A percentile compares a stretch with the other conserved stretches of the same genome.
phyloP scores from a whole-genome alignment of 2,329 filamentous ascomycete species.

The Penicillium crustosum region DNA sequence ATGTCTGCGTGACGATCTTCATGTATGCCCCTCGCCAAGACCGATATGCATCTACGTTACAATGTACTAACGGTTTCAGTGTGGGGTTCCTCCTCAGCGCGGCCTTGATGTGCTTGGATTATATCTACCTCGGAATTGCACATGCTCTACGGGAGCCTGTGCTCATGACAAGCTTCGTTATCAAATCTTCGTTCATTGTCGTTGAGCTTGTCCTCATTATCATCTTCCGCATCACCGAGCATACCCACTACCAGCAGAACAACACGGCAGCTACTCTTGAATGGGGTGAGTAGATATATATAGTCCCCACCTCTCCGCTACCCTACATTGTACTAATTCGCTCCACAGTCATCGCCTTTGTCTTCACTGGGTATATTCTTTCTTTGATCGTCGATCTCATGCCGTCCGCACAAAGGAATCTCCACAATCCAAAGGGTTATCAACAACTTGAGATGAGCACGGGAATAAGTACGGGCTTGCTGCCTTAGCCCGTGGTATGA shows the following conservation, averaged over 20 bases:
- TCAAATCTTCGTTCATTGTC: slow-evolving; percentile 21
- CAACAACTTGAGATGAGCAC: slow-evolving; percentile 19
- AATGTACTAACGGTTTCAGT: slow-evolving; percentile 11
- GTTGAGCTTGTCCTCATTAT: slow-evolving; percentile 20
- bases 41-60: background rate
- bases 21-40: slow-evolving; percentile 11
- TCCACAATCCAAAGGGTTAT: slow-evolving; percentile 13
- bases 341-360: slow-evolving; percentile 18
- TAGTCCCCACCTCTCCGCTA: background rate
- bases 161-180: slow-evolving; percentile 20
- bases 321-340: background rate
- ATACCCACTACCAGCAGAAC: slow-evolving; percentile 11
- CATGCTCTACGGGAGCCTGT: slow-evolving; percentile 14
- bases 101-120: slow-evolving; percentile 19
- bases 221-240: slow-evolving; percentile 18
- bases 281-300: slow-evolving; percentile 14
- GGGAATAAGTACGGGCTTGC: background rate
- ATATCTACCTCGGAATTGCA: slow-evolving; percentile 16
- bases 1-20: slow-evolving; percentile 20
- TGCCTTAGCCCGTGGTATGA: background rate
- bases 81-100: slow-evolving; percentile 19
- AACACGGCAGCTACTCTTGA: slow-evolving; percentile 20
- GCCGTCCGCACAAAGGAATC: slow-evolving; percentile 12
- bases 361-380: slow-evolving; percentile 21
- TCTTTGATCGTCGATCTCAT: slow-evolving; percentile 20